phyloP scores from a whole-genome alignment of 768 basidiomycete genomes.

The Coprinellus micaceus region DNA sequence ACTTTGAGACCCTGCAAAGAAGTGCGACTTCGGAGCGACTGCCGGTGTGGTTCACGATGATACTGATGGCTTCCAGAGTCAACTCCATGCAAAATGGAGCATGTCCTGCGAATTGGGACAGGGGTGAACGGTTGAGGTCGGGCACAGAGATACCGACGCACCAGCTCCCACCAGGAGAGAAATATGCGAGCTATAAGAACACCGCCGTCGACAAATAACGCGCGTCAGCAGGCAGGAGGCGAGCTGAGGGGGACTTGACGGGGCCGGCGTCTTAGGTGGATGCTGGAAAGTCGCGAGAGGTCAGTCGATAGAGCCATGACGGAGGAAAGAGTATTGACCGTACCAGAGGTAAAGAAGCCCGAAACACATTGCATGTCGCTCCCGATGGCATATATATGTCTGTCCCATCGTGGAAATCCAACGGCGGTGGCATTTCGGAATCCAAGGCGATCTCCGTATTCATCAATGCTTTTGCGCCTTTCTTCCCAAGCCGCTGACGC shows the following conservation, averaged over 20 bases:
- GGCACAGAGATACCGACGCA: slow-evolving; percentile 14
- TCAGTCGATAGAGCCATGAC: slow-evolving; percentile 5
- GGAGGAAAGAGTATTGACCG: slow-evolving; percentile 1
- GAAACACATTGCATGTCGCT: slow-evolving; percentile 28
- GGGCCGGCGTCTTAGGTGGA: slow-evolving; percentile 4
- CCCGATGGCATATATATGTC: slow-evolving; percentile 33
- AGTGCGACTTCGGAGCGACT: slow-evolving; percentile 51
- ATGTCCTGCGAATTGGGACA: slow-evolving; percentile 33
- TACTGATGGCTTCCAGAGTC: slow-evolving; percentile 55
- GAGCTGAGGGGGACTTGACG: slow-evolving; percentile 7
- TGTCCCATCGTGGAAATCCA: slow-evolving; percentile 37
- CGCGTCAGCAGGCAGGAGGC: slow-evolving; percentile 8
- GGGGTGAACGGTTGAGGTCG: background rate
- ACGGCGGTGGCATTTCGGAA: slow-evolving; percentile 36
- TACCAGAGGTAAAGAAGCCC: slow-evolving; percentile 13
- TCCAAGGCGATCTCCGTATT: slow-evolving; percentile 35
- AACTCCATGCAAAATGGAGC: slow-evolving; percentile 49
- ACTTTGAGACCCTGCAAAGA: slow-evolving; percentile 56
- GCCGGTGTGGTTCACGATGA: slow-evolving; percentile 50
- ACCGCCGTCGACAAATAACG: slow-evolving; percentile 1
- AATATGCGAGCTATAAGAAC: slow-evolving; percentile 7
- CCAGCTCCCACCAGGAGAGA: slow-evolving; percentile 26
- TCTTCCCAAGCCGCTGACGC: slow-evolving; percentile 13
- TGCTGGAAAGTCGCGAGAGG: slow-evolving; percentile 2
- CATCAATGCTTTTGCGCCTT: slow-evolving; percentile 6